phyloP scores from a whole-genome alignment of 2,329 filamentous ascomycete species.

The Diplodia corticola region DNA sequence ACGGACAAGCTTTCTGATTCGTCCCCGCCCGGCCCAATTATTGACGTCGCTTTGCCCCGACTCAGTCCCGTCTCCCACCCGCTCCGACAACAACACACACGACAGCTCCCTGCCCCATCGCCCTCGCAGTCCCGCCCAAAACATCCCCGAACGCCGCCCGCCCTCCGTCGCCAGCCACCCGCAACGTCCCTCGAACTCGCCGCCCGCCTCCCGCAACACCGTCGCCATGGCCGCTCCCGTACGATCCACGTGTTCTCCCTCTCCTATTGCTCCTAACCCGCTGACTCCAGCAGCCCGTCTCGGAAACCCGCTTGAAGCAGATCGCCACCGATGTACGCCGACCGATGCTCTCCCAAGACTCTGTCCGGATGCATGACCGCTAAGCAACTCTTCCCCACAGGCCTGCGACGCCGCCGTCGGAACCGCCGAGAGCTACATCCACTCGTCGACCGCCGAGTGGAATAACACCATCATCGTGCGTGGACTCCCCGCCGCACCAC shows the following conservation, averaged over 20 bases:
- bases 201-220: not conserved
- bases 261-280: constrained; percentile 13
- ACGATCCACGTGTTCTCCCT: constrained; percentile 13
- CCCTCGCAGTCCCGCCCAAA: not conserved
- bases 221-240: constrained; percentile 22
- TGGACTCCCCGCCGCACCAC: constrained; percentile 27
- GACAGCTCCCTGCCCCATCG: constrained; percentile 1
- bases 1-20: not conserved
- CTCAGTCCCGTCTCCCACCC: not conserved
- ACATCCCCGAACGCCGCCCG: not conserved
- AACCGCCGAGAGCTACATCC: constrained; percentile 77
- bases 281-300: constrained; percentile 58
- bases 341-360: not conserved
- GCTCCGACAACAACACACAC: constrained; percentile 20
- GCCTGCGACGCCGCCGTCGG: constrained; percentile 80
- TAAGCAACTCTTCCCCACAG: constrained; percentile 49
- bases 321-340: constrained; percentile 76
- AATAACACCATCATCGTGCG: constrained; percentile 90
- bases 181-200: not conserved
- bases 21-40: constrained; percentile 14
- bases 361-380: not conserved
- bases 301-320: constrained; percentile 75
- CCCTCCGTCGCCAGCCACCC: not conserved
- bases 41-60: not conserved
- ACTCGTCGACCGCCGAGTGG: constrained; percentile 81